A percentile compares a stretch with the other conserved stretches of the same genome.
Conservation (phyloP, 2,329 filamentous ascomycete species). For the Colletotrichum sp. region DNA sequence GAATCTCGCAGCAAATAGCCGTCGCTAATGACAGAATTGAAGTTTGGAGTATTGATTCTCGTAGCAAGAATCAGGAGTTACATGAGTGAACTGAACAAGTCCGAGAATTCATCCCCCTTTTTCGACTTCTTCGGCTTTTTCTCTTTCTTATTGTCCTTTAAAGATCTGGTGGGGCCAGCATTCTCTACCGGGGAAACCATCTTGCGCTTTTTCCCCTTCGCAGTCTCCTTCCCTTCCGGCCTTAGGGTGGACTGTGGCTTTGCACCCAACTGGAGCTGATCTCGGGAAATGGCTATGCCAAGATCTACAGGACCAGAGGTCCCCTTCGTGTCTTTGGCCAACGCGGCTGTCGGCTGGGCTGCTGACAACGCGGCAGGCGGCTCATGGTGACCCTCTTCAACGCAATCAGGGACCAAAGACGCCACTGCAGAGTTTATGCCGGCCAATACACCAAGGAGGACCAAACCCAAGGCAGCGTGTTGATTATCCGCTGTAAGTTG, state of each 20-base stretch:
- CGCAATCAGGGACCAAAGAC: slow-evolving; percentile 30
- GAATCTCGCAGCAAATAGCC: slow-evolving; percentile 18
- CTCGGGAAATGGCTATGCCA: slow-evolving; percentile 33
- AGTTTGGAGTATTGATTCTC: not conserved
- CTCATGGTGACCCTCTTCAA: not conserved
- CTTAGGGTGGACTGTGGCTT: not conserved
- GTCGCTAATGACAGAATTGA: slow-evolving; percentile 19
- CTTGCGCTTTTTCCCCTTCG: slow-evolving; percentile 1
- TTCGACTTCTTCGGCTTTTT: slow-evolving; percentile 40
- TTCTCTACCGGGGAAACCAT: not conserved
- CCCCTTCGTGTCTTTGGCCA: slow-evolving; percentile 16
- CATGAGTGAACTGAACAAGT: slow-evolving; percentile 69
- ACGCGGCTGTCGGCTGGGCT: not conserved
- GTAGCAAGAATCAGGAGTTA: slow-evolving; percentile 27
- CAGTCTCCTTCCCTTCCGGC: not conserved
- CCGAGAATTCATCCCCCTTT: slow-evolving; percentile 72
- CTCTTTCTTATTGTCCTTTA: slow-evolving; percentile 31
- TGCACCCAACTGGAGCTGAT: slow-evolving; percentile 7
- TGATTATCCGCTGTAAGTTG: slow-evolving; percentile 75
- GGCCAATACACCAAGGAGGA: slow-evolving; percentile 69
- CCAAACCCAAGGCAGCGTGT: slow-evolving; percentile 73
- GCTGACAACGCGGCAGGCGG: not conserved
- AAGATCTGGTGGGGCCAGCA: not conserved
- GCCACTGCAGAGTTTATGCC: slow-evolving; percentile 55
- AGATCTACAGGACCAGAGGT: slow-evolving; percentile 25